Base-by-base conservation (phyloP, 2,329 filamentous ascomycete genomes). In the Triangularia setosa region DNA sequence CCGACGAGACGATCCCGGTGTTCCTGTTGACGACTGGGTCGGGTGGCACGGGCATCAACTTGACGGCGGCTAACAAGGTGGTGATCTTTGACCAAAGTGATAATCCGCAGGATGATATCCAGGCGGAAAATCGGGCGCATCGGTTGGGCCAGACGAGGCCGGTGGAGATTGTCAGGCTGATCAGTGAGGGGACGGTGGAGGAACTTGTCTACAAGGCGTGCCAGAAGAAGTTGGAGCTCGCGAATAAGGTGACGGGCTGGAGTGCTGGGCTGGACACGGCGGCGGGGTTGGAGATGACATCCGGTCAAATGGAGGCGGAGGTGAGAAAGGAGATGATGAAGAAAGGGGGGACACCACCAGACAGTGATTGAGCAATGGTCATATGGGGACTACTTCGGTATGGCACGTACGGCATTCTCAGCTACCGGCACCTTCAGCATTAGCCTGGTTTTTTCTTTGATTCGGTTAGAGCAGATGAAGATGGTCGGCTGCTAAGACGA, bases 91-190 rank as follows among this genome's bases (percentile, higher is more conserved):
- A 99, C 77, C 90, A 91, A 68, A 92, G 89, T n/a, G 97, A 97
- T 79, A 99, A 99, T 71, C 95, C 95, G 0, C 95, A 99, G 74
- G 94, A 98, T 70, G 95, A 99, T 74, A 88, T 97, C n/a, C 95
- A 99, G 76, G 95, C 95, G 0, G 95, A 98, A 80, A 98, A 99
- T 75, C 89, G 95, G 18, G 95, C 95, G 0, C 95, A 99, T 78
- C 90, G 95, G 14, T 91, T 99, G 8, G 95, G 95, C 0, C 95
- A 99, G 80, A 93, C 86, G 28, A 83, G 91, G 16, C 90, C 94
- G 35, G 95, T 99, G 1, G 94, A 99, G 74, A 90, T 99, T 48
- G 87, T 97, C 48, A 84, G 93, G 28, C 83, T 99, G 1, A 90
- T 99, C 61, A 91, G 91, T 0, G 84, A 83, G 63, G 86, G 84